Conservation (phyloP, 2,329 filamentous ascomycete genomes). For the Byssoonygena ceratinophila region DNA sequence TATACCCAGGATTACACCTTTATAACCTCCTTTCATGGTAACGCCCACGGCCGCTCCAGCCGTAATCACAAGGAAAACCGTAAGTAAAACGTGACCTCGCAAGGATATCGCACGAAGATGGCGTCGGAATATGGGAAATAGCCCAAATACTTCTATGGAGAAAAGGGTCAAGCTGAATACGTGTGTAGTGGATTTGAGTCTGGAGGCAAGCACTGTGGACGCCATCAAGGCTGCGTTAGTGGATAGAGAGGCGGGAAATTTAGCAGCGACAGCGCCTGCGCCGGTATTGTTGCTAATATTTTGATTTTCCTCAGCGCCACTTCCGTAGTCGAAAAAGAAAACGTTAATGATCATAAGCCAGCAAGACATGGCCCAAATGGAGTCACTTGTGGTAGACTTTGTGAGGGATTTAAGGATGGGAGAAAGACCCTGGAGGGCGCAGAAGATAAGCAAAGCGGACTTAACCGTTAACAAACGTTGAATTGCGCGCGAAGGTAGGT, state of each 20-base stretch:
- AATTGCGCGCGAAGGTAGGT: conserved; percentile 42
- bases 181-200: conserved; percentile 78
- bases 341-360: conserved; percentile 92
- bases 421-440: conserved; percentile 77
- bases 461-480: conserved; percentile 72
- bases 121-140: conserved; percentile 94
- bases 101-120: conserved; percentile 74
- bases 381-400: conserved; percentile 79
- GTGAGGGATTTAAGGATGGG: conserved; percentile 97
- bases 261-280: conserved; percentile 34
- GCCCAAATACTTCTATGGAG: conserved; percentile 90
- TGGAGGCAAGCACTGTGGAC: conserved; percentile 81
- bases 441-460: conserved; percentile 86
- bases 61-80: conserved; percentile 62
- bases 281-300: conserved; percentile 10
- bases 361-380: conserved; percentile 93
- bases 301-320: conserved; percentile 26
- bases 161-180: conserved; percentile 94
- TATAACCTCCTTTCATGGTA: conserved; percentile 44
- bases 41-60: conserved; percentile 68
- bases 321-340: conserved; percentile 94
- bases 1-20: conserved; percentile 57
- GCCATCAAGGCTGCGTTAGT: conserved; percentile 97
- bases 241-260: conserved; percentile 56
- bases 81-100: conserved; percentile 68